A percentile compares a stretch with the other conserved stretches of the same genome.
Conservation (phyloP, 179 eudicot species). For the Beta macrorhiza region DNA sequence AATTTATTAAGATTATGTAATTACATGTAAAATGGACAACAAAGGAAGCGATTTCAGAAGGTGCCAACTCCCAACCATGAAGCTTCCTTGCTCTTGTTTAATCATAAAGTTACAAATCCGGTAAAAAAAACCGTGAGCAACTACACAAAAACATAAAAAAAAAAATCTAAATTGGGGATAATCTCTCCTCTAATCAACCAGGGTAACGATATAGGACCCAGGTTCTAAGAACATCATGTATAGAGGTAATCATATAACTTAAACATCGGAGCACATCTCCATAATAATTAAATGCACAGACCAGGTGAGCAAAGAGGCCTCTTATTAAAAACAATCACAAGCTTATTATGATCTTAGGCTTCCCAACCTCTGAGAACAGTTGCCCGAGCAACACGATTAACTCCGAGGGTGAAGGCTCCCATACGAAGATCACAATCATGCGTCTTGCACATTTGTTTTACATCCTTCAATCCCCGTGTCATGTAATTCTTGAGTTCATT, state of each 20-base stretch:
- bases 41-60: too few relatives aligned
- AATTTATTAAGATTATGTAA: too few relatives aligned
- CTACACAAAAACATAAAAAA: neutral
- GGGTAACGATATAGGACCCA: slow-evolving; percentile 4
- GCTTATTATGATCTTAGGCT: slow-evolving; percentile 38
- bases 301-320: neutral
- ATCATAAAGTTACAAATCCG: slow-evolving; percentile 24
- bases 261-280: neutral
- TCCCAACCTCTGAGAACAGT: slow-evolving; percentile 90
- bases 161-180: neutral
- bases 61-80: neutral
- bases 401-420: slow-evolving; percentile 91
- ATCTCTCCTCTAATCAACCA: neutral
- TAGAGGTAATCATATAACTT: neutral
- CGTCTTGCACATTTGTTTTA: slow-evolving; percentile 74
- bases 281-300: neutral
- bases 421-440: slow-evolving; percentile 85
- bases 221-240: neutral
- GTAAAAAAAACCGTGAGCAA: slow-evolving; percentile 13
- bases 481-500: slow-evolving; percentile 72
- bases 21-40: too few relatives aligned
- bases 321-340: slow-evolving; percentile 4
- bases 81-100: neutral
- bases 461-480: slow-evolving; percentile 65
- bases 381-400: slow-evolving; percentile 89